Percentiles rank a stretch among this genome's conserved stretches.
These are phyloP conservation scores for Uronychia setigera DNA, from an alignment of 73 alveolate genomes.

Conservation along the genomic window DNA sequence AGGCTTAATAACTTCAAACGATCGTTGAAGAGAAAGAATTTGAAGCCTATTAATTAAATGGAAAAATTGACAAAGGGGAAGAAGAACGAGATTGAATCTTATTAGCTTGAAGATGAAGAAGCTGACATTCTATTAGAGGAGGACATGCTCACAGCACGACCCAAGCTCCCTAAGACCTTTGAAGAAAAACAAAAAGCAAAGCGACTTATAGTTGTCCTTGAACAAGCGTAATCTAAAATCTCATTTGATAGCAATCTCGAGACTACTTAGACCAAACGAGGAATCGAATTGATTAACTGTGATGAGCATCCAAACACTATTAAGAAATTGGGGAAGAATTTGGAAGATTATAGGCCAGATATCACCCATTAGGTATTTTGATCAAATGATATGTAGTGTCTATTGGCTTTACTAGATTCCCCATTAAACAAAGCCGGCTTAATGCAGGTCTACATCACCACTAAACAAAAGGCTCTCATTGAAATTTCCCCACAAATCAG, in stretches of 20 bases:
- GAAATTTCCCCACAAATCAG: slow-evolving; percentile 89
- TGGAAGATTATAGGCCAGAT: slow-evolving; percentile 97
- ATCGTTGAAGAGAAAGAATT: too few species aligned
- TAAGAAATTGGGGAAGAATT: slow-evolving; percentile 75
- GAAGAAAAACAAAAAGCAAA: slow-evolving; percentile 64
- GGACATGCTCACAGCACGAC: too few species aligned
- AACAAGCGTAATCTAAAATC: too few species aligned
- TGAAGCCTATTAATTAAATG: too few species aligned
- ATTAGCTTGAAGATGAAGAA: too few species aligned
- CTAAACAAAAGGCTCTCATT: slow-evolving; percentile 85
- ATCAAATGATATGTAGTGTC: too few species aligned
- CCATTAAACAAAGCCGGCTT: slow-evolving; percentile 95
- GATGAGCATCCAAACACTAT: slow-evolving; percentile 72
- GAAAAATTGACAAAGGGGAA: too few species aligned
- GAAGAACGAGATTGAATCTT: too few species aligned
- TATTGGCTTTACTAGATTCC: slow-evolving; percentile 88
- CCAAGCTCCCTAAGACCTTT: slow-evolving; percentile 50
- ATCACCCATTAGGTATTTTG: slow-evolving; percentile 94
- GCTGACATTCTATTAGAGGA: too few species aligned
- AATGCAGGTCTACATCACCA: slow-evolving; percentile 86
- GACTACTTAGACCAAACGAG: slow-evolving; percentile 72
- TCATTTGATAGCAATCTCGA: too few species aligned
- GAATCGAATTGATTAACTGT: slow-evolving; percentile 79
- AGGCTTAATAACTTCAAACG: too few species aligned
- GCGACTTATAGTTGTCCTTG: slow-evolving; percentile 67